Evolutionary conservation across 2,329 filamentous ascomycete species (phyloP).

Genomic region (Penicillium thymicola): DNA sequence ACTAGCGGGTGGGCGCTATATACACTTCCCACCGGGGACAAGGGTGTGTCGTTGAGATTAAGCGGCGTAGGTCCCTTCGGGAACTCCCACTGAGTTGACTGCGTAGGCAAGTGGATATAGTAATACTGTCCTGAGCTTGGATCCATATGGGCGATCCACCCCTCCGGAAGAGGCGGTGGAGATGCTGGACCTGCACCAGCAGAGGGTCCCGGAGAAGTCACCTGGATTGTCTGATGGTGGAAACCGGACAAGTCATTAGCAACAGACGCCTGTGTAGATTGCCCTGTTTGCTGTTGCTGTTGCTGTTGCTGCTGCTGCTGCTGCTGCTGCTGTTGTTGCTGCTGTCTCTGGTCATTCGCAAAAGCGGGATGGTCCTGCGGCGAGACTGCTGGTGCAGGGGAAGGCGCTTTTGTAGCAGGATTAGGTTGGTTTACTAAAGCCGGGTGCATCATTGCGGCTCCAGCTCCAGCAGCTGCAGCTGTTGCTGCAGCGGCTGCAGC

Average conservation of each 20-base stretch:
- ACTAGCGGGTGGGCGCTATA: conserved; percentile 68
- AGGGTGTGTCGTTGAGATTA: conserved; percentile 73
- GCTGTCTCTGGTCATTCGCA: conserved; percentile 71
- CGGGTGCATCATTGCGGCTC: conserved; percentile 23
- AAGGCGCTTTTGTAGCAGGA: conserved; percentile 20
- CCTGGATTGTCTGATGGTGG: conserved; percentile 25
- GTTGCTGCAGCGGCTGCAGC: conserved; percentile 23
- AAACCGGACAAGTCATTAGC: conserved; percentile 22
- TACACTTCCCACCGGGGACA: conserved; percentile 76
- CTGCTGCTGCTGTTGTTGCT: conserved; percentile 39
- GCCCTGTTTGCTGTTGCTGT: conserved; percentile 40
- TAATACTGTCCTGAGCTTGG: conserved; percentile 97
- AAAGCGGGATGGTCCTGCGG: conserved; percentile 75
- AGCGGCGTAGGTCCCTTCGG: conserved; percentile 92
- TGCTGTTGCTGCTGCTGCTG: conserved; percentile 38
- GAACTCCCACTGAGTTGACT: conserved; percentile 98
- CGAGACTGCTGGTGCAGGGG: conserved; percentile 33
- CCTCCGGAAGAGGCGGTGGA: conserved; percentile 89
- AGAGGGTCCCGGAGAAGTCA: conserved; percentile 38
- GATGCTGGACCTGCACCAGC: conserved; percentile 65
- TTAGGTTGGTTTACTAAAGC: conserved; percentile 22
- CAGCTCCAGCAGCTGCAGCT: conserved; percentile 8
- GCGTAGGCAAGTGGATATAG: conserved; percentile 92
- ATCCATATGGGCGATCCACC: conserved; percentile 96
- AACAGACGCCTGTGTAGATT: conserved; percentile 40